Evolutionary conservation across 2,329 filamentous ascomycete species (phyloP), one percentile per base, ranked within the genome.

Genomic region (Acephala macrosclerotiorum): DNA sequence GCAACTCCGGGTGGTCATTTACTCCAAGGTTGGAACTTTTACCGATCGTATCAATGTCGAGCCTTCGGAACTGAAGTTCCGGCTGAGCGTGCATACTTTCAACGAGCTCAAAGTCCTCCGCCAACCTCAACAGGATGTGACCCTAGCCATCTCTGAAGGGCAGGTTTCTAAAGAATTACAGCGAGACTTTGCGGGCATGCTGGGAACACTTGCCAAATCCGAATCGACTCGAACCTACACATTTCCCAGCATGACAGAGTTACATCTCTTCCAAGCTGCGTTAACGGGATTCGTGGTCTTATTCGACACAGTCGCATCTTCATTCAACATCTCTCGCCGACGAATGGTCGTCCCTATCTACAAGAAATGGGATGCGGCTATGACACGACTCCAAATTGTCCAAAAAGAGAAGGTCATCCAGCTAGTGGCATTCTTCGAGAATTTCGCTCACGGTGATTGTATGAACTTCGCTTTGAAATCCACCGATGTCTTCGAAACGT

Each of bases 341-440:
- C 87, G 92, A 70, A 96, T 94, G 90, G 92, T 97, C 14, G 93
- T 97, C 18, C 93, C 93, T 0, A 95, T 97, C 70, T 92, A 96
- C 81, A 97, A 97, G 80, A 96, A 96, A 78, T 96, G 93, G 92
- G 93, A 96, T 75, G 92, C 94, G 2, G 88, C 85, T n/a, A 85
- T 85, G 42, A 92, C 92, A 9, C 88, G 94, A 40, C 83, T 97
- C 8, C 94, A 97, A 76, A 84, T 97, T 42, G 88, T 97, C 40
- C 84, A 88, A 70, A 89, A 91, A 70, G 91, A 94, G 68, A 91
- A 89, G 73, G 86, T 91, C 16, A 79, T 91, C 25, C 93, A 97
- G 77, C 81, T 97, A 35, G 80, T 96, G 25, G 93, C 90, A 2
- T 97, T 97, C 80, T 96, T 97, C 77, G 90, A 93, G 70, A 91